Percentiles rank a stretch among this genome's conserved stretches.
Evolutionary conservation across 2,329 filamentous ascomycete species (phyloP).

Genomic region (Phyllosticta citriasiana): DNA sequence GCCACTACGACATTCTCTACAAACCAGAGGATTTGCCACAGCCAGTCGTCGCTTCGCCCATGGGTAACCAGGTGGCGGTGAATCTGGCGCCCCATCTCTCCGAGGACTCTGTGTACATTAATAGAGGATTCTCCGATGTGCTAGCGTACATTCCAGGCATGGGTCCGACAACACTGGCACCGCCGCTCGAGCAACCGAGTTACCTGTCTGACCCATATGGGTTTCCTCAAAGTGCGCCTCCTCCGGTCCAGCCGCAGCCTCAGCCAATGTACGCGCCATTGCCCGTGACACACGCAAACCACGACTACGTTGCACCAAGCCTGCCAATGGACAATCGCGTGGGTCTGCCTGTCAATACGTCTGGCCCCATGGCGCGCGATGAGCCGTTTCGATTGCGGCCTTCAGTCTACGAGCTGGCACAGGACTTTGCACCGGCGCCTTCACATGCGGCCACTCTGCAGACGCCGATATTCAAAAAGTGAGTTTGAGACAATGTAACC

Average conservation of each 20-base stretch:
- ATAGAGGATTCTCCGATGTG: constrained; percentile 23
- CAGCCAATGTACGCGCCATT: constrained; percentile 22
- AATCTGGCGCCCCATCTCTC: constrained; percentile 11
- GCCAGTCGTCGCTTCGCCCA: constrained; percentile 18
- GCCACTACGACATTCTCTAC: constrained; percentile 94
- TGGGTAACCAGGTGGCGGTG: constrained; percentile 23
- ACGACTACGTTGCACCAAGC: constrained; percentile 24
- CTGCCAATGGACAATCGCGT: constrained; percentile 4
- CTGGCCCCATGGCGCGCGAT: constrained; percentile 22
- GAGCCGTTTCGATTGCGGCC: constrained; percentile 34
- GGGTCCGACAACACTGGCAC: constrained; percentile 30
- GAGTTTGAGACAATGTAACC: constrained; percentile 13
- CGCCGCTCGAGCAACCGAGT: constrained; percentile 19
- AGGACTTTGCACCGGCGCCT: constrained; percentile 29
- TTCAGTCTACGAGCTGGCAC: constrained; percentile 36
- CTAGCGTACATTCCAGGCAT: constrained; percentile 37
- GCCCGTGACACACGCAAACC: constrained; percentile 20
- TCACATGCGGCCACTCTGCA: constrained; percentile 32
- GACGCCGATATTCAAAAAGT: constrained; percentile 42
- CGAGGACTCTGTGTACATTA: constrained; percentile 30
- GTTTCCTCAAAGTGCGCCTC: constrained; percentile 27
- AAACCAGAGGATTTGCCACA: constrained; percentile 44
- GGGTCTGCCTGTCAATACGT: constrained; percentile 3
- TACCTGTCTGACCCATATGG: constrained; percentile 16
- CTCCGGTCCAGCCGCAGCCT: constrained; percentile 20